Evolutionary conservation across 2,329 filamentous ascomycete species (phyloP).

Genomic region (Cladosporium phlei): DNA sequence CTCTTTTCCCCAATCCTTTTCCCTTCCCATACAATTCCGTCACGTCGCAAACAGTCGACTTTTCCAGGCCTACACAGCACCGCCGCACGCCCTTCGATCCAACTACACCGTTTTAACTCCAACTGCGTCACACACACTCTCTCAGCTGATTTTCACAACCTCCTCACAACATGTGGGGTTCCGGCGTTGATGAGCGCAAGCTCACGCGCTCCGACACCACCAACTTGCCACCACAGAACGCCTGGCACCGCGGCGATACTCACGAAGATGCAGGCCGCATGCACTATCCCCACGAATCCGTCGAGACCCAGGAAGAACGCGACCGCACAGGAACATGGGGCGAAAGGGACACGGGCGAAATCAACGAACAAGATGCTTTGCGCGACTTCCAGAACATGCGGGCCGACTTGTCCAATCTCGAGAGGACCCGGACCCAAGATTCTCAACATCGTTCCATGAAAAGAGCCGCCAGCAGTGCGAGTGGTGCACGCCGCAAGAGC

Average conservation of each 20-base stretch:
- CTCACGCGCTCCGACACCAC: slow-evolving; percentile 20
- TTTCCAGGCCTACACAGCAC: too few relatives aligned
- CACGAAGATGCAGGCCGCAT: slow-evolving; percentile 20
- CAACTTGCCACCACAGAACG: slow-evolving; percentile 20
- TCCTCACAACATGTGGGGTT: slow-evolving; percentile 25
- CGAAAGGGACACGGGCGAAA: slow-evolving; percentile 54
- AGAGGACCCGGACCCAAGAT: slow-evolving; percentile 38
- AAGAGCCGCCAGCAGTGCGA: slow-evolving; percentile 18
- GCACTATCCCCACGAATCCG: slow-evolving; percentile 23
- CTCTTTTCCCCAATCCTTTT: not conserved
- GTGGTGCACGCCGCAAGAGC: slow-evolving; percentile 12
- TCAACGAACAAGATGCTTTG: slow-evolving; percentile 51
- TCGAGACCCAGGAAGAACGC: slow-evolving; percentile 28
- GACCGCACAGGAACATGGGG: slow-evolving; percentile 55
- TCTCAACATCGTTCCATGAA: slow-evolving; percentile 21
- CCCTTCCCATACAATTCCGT: not conserved
- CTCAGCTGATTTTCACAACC: not conserved
- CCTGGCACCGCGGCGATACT: slow-evolving; percentile 22
- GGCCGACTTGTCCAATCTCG: slow-evolving; percentile 51
- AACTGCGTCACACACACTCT: too few relatives aligned
- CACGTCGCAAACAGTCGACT: too few relatives aligned
- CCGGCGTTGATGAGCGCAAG: slow-evolving; percentile 24
- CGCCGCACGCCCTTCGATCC: slow-evolving; percentile 2
- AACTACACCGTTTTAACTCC: too few relatives aligned
- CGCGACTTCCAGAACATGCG: slow-evolving; percentile 56